Evolutionary conservation across 106 monocot species (phyloP).

Genomic region (Allium sativum): DNA sequence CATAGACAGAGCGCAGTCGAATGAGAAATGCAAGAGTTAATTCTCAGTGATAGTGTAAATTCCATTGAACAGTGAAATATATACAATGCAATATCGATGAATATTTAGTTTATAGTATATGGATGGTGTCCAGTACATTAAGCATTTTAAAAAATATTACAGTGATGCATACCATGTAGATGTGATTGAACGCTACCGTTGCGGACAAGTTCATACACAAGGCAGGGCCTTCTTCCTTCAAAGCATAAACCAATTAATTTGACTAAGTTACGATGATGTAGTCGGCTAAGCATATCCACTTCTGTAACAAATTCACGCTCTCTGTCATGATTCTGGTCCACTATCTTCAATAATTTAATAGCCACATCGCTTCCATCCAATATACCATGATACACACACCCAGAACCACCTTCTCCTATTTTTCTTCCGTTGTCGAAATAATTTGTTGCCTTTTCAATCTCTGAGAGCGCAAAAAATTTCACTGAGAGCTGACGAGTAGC

Average conservation of each 20-base stretch:
- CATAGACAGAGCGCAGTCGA: no score
- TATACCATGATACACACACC: slow-evolving; percentile 56
- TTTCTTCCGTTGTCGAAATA: slow-evolving; percentile 45
- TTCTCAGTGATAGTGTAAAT: no score
- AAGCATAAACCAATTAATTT: slow-evolving; percentile 95
- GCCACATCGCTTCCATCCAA: slow-evolving; percentile 66
- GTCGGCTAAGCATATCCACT: slow-evolving; percentile 79
- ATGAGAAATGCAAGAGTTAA: no score
- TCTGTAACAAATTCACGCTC: slow-evolving; percentile 41
- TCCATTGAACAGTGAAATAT: no score
- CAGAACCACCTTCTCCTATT: slow-evolving; percentile 72
- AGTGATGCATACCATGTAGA: slow-evolving; percentile 59
- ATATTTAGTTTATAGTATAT: no score
- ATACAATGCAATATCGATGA: no score
- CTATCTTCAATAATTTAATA: slow-evolving; percentile 46
- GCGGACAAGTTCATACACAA: slow-evolving; percentile 68
- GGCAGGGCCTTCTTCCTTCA: slow-evolving; percentile 51
- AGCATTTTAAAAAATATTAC: background rate
- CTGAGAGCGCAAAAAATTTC: slow-evolving; percentile 65
- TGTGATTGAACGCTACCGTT: slow-evolving; percentile 93
- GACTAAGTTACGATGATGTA: slow-evolving; percentile 96
- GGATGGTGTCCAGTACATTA: no score
- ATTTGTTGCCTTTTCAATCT: slow-evolving; percentile 62
- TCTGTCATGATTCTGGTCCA: slow-evolving; percentile 13
- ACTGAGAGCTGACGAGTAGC: slow-evolving; percentile 52